These are phyloP conservation scores for Trichosanthes truncata DNA, from an alignment of 306 rosid species.

Conservation along the genomic window DNA sequence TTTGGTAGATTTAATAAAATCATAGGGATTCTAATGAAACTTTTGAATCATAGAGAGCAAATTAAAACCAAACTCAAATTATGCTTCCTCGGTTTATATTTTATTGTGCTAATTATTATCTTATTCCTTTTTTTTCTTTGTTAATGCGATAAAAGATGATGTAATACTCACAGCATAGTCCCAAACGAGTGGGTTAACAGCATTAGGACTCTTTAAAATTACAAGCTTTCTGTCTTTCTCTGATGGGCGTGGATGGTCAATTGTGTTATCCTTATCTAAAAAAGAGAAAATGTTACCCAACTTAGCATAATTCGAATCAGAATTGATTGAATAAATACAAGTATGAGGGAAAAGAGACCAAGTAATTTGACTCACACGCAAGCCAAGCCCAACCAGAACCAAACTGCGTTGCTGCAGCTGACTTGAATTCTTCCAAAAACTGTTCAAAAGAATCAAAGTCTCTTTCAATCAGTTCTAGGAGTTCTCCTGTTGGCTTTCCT, in stretches of 20 bases:
- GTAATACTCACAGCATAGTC: constrained; percentile 45
- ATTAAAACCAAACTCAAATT: background rate
- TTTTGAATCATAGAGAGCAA: background rate
- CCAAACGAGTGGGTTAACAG: constrained; percentile 85
- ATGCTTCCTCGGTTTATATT: background rate
- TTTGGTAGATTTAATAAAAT: background rate
- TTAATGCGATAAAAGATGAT: background rate
- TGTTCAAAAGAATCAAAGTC: constrained; percentile 73
- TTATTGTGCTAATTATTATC: background rate
- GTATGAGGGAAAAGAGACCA: constrained; percentile 4
- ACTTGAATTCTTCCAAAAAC: constrained; percentile 50
- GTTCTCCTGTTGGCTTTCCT: constrained; percentile 71
- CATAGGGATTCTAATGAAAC: background rate
- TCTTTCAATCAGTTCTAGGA: constrained; percentile 69
- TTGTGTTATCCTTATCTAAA: constrained; percentile 54
- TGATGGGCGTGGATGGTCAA: constrained; percentile 52
- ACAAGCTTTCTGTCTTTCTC: constrained; percentile 70
- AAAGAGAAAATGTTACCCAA: background rate
- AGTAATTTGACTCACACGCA: constrained; percentile 48
- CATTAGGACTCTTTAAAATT: constrained; percentile 75
- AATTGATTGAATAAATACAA: background rate
- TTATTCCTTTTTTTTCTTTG: background rate
- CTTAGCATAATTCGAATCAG: background rate
- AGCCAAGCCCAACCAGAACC: constrained; percentile 99
- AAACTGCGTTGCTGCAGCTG: constrained; percentile 73